A percentile compares a stretch with the other conserved stretches of the same genome.
These are phyloP conservation scores for Patellifolia procumbens DNA, from an alignment of 179 eudicot genomes.

Conservation along the genomic window DNA sequence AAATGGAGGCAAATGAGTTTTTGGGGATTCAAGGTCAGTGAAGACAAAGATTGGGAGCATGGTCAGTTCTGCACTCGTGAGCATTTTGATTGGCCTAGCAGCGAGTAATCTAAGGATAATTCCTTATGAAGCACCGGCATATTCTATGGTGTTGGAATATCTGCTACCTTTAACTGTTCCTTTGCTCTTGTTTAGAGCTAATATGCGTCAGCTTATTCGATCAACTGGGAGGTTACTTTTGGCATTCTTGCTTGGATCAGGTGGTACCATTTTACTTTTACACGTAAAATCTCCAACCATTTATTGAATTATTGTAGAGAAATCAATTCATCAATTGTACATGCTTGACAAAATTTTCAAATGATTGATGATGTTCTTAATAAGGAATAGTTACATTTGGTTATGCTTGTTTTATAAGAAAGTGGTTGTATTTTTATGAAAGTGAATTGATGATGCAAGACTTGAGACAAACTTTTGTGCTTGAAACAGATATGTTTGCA, in stretches of 20 bases:
- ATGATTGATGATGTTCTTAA: neutral
- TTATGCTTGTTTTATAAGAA: neutral
- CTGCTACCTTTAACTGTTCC: conserved; percentile 69
- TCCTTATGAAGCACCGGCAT: conserved; percentile 67
- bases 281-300: neutral
- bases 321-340: neutral
- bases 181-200: conserved; percentile 75
- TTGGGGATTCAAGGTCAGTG: conserved; percentile 67
- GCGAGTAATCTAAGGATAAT: conserved; percentile 77
- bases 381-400: neutral
- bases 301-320: neutral
- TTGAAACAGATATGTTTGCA: neutral
- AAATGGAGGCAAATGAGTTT: conserved; percentile 26
- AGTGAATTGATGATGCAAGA: neutral
- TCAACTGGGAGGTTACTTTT: conserved; percentile 59
- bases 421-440: neutral
- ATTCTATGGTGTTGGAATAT: conserved; percentile 53
- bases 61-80: conserved; percentile 78
- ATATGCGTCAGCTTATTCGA: conserved; percentile 47
- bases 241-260: conserved; percentile 81
- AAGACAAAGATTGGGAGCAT: conserved; percentile 75
- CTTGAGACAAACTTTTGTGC: neutral
- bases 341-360: neutral
- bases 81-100: conserved; percentile 70
- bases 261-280: conserved; percentile 30